Evolutionary conservation across 441 rosid species (phyloP), one percentile per base, ranked within the genome.

Genomic region (Adansonia madagascariensis): DNA sequence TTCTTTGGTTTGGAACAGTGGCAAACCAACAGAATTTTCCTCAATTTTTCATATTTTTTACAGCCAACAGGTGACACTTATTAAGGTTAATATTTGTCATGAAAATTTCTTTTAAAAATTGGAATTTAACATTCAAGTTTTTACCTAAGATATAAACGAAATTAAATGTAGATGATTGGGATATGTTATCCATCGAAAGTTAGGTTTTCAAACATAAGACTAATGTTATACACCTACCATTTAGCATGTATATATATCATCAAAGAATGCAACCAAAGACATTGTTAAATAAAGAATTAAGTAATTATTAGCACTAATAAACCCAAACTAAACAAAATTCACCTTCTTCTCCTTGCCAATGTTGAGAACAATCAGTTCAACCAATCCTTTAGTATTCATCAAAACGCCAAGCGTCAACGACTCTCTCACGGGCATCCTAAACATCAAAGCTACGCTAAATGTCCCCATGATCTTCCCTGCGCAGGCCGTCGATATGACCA

Each of bases 361-460:
- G 80, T 90, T 91, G 72, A 92, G 94, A 10, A 91, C 94, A 63
- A 92, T 92, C 63, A 92, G 93, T 79, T 92, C 97, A 55, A 92
- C 93, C 79, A 92, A 79, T 3, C 97, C 97, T 82, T 91, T 93
- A 12, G 94, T 93, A 31, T 91, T 93, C 97, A 93, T 93, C 87
- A 91, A 78, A 53, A 93, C 74, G 3, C 95, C 97, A 3, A 93
- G 88, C 3, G 90, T 77, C 80, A 91, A 56, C 20, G 97, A 86
- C 46, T 92, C 97, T 78, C 92, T 88, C 1, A 77, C 88, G 27
- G 94, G 91, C 41, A 92, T 82, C 82, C 76, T 83, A 57, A 83
- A 89, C 85, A 91, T 55, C 84, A 88, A 61, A 24, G 92, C 92
- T 77, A 79, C 89, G 68, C 15, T 84, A 62, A 92, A 86, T 3